phyloP scores from a whole-genome alignment of 2,329 filamentous ascomycete species.

The Alternaria postmessia region DNA sequence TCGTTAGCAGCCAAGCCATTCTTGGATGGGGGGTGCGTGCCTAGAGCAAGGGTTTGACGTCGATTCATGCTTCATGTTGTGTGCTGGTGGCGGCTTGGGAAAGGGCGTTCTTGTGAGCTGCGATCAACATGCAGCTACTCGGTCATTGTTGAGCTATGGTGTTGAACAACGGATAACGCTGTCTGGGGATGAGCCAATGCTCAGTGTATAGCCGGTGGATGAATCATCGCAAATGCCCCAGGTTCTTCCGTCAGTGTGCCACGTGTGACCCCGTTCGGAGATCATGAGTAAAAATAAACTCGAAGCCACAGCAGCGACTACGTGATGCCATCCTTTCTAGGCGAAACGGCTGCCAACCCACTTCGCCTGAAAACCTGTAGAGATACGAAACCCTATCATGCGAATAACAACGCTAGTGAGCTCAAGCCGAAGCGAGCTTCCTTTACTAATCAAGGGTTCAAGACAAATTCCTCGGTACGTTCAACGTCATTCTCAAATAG shows the following conservation, averaged over 20 bases:
- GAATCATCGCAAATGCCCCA: background rate
- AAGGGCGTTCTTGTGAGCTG: background rate
- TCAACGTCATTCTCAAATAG: background rate
- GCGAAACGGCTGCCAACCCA: conserved; percentile 2
- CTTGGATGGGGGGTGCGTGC: background rate
- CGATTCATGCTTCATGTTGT: background rate
- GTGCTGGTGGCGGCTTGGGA: background rate
- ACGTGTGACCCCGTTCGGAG: background rate
- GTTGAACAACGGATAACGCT: background rate
- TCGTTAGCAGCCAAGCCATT: background rate
- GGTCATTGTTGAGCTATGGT: background rate
- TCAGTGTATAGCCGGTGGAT: background rate
- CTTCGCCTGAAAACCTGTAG: background rate
- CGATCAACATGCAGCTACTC: background rate
- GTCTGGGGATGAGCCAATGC: background rate
- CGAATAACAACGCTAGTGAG: background rate
- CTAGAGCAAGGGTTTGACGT: background rate
- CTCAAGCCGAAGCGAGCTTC: background rate
- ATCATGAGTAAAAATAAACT: background rate
- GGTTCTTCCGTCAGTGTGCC: background rate
- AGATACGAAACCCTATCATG: background rate
- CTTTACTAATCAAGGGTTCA: background rate
- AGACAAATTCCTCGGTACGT: background rate
- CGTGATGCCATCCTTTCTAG: background rate
- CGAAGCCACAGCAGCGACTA: background rate